A percentile compares a stretch with the other conserved stretches of the same genome.
Conservation (phyloP, 768 basidiomycete genomes). For the Boletus subparvulus region DNA sequence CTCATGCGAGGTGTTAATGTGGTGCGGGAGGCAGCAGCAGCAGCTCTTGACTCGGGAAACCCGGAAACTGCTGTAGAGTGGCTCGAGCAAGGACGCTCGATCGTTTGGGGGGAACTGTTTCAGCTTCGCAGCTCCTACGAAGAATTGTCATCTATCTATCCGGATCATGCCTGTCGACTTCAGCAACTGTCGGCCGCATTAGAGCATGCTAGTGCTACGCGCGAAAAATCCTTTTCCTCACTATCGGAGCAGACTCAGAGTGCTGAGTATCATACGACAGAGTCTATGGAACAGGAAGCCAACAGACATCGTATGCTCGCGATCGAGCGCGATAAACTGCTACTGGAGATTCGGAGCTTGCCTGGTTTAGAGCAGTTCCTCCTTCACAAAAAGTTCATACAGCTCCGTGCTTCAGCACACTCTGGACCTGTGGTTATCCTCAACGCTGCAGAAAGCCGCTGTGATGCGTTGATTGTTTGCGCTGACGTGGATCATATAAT, state of each 20-base stretch:
- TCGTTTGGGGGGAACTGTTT: too few relatives aligned
- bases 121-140: too few relatives aligned
- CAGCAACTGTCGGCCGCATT: background rate
- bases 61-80: too few relatives aligned
- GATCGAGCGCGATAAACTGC: background rate
- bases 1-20: slow-evolving; percentile 3
- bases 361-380: slow-evolving; percentile 8
- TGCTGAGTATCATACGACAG: background rate
- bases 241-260: background rate
- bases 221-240: background rate
- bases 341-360: background rate
- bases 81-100: too few relatives aligned
- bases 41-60: slow-evolving; percentile 2
- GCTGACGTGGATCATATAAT: background rate
- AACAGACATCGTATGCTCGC: slow-evolving; percentile 3
- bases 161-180: too few relatives aligned
- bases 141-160: too few relatives aligned
- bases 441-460: slow-evolving; percentile 13
- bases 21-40: slow-evolving; percentile 20
- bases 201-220: background rate
- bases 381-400: slow-evolving; percentile 1
- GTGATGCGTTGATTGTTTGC: slow-evolving; percentile 30
- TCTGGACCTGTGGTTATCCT: background rate
- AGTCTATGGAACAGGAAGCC: background rate
- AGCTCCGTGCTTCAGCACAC: background rate